Conservation (phyloP, 768 basidiomycete genomes). For the Pulveroboletus ravenelii region DNA sequence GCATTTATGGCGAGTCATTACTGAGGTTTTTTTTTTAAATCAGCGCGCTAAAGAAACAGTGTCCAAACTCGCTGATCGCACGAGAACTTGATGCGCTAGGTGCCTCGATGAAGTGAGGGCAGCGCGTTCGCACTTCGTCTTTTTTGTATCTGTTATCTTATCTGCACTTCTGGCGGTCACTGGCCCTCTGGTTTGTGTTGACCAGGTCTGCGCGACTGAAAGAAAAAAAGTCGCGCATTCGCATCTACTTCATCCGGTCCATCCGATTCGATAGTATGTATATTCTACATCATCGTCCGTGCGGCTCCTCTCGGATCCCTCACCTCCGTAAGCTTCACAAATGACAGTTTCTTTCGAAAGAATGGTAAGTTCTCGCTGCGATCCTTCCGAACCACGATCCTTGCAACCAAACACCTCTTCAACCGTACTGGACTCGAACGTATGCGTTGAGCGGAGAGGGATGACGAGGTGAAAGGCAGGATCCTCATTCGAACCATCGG, state of each 20-base stretch:
- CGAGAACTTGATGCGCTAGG: constrained; percentile 70
- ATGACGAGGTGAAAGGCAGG: constrained; percentile 66
- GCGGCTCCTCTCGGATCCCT: constrained; percentile 24
- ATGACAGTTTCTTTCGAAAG: constrained; percentile 49
- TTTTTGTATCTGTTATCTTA: neutral
- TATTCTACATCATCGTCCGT: constrained; percentile 58
- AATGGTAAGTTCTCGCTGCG: constrained; percentile 40
- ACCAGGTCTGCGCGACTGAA: neutral
- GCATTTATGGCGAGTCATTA: neutral
- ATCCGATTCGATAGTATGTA: constrained; percentile 67
- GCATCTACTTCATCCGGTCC: constrained; percentile 32
- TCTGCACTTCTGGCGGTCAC: neutral
- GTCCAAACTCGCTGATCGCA: constrained; percentile 76
- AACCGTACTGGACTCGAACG: constrained; percentile 52
- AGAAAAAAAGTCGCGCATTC: neutral
- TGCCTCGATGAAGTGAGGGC: constrained; percentile 59
- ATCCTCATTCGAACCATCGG: constrained; percentile 1
- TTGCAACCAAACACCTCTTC: constrained; percentile 47
- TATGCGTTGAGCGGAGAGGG: constrained; percentile 64
- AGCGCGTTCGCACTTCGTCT: neutral
- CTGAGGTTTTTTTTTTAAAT: neutral
- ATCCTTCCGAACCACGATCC: neutral
- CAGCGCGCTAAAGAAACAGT: constrained; percentile 67
- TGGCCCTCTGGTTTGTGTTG: neutral
- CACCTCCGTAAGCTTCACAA: constrained; percentile 41